Evolutionary conservation across 2,329 filamentous ascomycete species (phyloP).

Genomic region (Fusarium graminum): DNA sequence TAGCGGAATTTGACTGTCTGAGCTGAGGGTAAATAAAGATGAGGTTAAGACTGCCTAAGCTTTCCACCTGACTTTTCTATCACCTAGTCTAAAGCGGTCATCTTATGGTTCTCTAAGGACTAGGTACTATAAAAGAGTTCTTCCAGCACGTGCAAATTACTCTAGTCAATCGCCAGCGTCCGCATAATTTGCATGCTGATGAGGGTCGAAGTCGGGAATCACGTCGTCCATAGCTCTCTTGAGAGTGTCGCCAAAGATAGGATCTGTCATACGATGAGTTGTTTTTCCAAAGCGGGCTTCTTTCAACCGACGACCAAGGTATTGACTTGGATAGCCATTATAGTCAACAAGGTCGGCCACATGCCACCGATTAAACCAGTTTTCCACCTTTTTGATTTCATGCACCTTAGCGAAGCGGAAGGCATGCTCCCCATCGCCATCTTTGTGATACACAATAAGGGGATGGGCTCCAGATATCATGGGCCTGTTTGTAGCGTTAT

Average conservation of each 20-base stretch:
- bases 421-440: accelerated
- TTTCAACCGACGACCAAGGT: not conserved
- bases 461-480: not conserved
- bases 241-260: not conserved
- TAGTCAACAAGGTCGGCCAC: not conserved
- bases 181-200: not conserved
- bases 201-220: not conserved
- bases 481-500: not conserved
- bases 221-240: not conserved
- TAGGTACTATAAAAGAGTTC: too few relatives aligned
- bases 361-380: not conserved
- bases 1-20: not conserved
- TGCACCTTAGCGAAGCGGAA: not conserved
- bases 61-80: too few relatives aligned
- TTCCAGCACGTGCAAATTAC: too few relatives aligned
- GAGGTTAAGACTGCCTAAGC: too few relatives aligned
- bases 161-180: too few relatives aligned
- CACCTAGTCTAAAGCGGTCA: too few relatives aligned
- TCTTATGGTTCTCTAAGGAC: too few relatives aligned
- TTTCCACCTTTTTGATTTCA: not conserved
- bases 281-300: not conserved
- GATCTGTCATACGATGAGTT: not conserved
- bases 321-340: not conserved
- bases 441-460: not conserved
- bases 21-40: not conserved